Conservation (phyloP, 345 rosid species). For the Theobroma cacao region DNA sequence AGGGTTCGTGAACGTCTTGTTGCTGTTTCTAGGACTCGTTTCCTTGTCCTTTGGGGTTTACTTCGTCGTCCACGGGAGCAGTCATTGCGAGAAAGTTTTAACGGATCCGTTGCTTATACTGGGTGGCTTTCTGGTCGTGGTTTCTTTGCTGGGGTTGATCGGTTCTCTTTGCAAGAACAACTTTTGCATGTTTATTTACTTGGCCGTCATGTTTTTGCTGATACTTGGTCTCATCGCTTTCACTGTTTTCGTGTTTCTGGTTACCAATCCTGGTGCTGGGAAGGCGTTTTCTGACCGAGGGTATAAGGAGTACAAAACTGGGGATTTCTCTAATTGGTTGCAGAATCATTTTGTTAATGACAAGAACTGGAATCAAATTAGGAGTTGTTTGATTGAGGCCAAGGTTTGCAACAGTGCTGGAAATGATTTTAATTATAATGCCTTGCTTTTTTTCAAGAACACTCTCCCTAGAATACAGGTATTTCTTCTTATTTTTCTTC, state of each 20-base stretch:
- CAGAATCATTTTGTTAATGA: conserved; percentile 3
- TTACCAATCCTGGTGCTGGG: conserved; percentile 6
- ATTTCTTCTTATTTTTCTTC: background rate
- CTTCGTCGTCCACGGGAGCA: background rate
- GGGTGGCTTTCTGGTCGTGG: background rate
- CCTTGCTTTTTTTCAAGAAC: background rate
- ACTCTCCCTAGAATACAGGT: conserved; percentile 10
- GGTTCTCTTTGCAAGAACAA: background rate
- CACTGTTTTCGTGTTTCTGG: conserved; percentile 15
- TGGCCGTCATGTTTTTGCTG: background rate
- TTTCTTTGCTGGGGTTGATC: conserved; percentile 6
- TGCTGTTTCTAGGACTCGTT: background rate
- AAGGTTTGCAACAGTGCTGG: conserved; percentile 13
- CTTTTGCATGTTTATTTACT: conserved; percentile 8
- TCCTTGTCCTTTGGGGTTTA: background rate
- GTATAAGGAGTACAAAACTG: conserved; percentile 3
- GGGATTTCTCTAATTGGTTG: conserved; percentile 22
- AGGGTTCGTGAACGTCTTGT: background rate
- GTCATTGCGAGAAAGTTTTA: conserved; percentile 1
- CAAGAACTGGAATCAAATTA: conserved; percentile 22
- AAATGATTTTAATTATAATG: background rate
- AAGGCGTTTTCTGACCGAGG: conserved; percentile 2
- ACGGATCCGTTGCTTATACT: background rate
- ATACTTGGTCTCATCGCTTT: background rate
- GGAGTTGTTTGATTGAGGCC: conserved; percentile 30